phyloP scores from a whole-genome alignment of 2,329 filamentous ascomycete species.

The Fusarium sp. region DNA sequence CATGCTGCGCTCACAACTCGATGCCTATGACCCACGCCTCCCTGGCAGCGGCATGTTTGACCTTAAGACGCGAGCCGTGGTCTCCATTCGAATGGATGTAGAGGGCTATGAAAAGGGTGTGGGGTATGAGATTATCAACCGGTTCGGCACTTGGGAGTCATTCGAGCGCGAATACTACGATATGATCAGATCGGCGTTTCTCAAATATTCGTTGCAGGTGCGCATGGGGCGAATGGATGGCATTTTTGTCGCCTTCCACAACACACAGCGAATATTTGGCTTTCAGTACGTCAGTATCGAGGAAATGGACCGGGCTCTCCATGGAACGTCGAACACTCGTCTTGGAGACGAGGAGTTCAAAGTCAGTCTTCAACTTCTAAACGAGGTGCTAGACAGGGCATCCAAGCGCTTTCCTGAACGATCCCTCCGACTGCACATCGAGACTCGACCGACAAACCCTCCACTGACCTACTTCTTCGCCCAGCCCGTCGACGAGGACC shows the following conservation, averaged over 20 bases:
- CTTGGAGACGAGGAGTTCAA: conserved; percentile 91
- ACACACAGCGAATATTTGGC: conserved; percentile 94
- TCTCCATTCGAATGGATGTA: conserved; percentile 92
- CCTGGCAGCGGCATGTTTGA: conserved; percentile 97
- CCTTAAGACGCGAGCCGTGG: conserved; percentile 92
- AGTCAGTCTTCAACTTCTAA: conserved; percentile 83
- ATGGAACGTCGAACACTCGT: conserved; percentile 77
- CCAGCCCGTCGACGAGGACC: conserved; percentile 82
- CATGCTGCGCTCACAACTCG: conserved; percentile 94
- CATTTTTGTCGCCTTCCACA: conserved; percentile 97
- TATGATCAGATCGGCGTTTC: conserved; percentile 93
- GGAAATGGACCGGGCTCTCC: conserved; percentile 93
- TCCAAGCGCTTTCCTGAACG: conserved; percentile 81
- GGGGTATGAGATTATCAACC: conserved; percentile 88
- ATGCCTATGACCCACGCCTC: conserved; percentile 88
- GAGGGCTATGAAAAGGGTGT: conserved; percentile 79
- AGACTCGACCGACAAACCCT: conserved; percentile 74
- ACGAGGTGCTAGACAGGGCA: conserved; percentile 83
- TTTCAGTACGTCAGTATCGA: conserved; percentile 92
- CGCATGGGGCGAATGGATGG: conserved; percentile 99
- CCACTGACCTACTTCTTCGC: conserved; percentile 92
- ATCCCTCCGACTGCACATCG: conserved; percentile 86
- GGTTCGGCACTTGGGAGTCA: conserved; percentile 87
- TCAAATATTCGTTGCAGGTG: conserved; percentile 97
- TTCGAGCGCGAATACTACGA: conserved; percentile 97